Base-by-base conservation (phyloP, 176 grass and related monocot species). In the Eleusine coracana region DNA sequence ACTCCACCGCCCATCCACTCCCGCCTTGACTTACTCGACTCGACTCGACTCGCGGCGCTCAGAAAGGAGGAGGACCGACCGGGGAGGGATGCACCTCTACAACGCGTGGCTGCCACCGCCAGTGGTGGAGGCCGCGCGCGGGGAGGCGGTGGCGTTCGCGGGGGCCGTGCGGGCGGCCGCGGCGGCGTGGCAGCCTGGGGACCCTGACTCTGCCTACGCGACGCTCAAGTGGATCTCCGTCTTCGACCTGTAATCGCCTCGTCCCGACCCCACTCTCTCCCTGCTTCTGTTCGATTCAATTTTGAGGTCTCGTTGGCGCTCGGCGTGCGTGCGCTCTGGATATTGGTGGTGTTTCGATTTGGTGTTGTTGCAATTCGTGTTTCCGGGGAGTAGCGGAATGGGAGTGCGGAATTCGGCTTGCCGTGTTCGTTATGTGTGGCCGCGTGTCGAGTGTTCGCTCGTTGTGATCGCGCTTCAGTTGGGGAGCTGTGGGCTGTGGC, bases 171-270 rank as follows among this genome's bases (percentile, higher is more conserved):
- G 86, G 76, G 63, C 87, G 28, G 92, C 83, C 72, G 83, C 80
- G 80, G 86, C 25, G 7, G 66, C 87, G 80, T 98, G 96, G 96
- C 80, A 70, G 10, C 83, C 79, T 46, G 80, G 27, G 10, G 86
- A 93, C 64, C 84, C 90, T 13, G 90, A 93, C 68, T 93, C 96
- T 41, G 92, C 94, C 42, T 98, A 93, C 66, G 70, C 90, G 76
- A 98, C 96, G 50, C 92, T 98, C 85, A 93, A 98, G 84, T 95
- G 92, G 96, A 98, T 98, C 90, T 89, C 96, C 83, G 68, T 95
- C 28, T 84, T 98, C 79, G 89, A 93, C 78, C 76, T 95, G 96
- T 98, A 80, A 95, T 44, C 42, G 25, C n/a, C 3, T 4, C 42
- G n/a, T 31, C 61, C 0, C 13, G 6, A 29, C 17, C 67, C 40